These are phyloP conservation scores for Ophiostoma piceae DNA, from an alignment of 2,329 filamentous ascomycete species.

Conservation along the genomic window DNA sequence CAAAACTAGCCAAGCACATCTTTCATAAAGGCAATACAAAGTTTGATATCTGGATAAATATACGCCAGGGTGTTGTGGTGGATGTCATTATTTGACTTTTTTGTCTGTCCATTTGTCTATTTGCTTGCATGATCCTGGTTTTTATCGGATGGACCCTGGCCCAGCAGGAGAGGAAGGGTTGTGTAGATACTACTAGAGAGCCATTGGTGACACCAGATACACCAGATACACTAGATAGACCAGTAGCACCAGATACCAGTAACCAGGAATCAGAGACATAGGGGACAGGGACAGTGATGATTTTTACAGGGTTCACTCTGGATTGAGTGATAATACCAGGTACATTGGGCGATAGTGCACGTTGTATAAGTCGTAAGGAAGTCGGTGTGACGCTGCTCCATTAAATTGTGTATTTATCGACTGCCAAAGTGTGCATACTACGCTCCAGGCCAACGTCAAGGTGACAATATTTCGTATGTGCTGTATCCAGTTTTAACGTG, in stretches of 20 bases:
- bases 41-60: neutral
- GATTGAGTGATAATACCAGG: neutral
- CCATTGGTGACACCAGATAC: neutral
- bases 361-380: neutral
- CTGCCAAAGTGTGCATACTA: neutral
- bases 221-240: neutral
- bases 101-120: neutral
- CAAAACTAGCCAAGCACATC: no score
- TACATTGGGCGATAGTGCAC: neutral
- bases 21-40: neutral
- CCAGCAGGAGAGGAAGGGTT: neutral
- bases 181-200: neutral
- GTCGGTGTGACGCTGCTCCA: neutral
- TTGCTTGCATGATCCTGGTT: neutral
- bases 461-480: constrained; percentile 1
- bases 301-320: neutral
- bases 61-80: neutral
- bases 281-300: neutral
- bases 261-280: neutral
- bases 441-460: neutral
- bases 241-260: neutral
- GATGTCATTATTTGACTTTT: neutral
- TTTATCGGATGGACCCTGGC: neutral
- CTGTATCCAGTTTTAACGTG: neutral
- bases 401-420: neutral